Evolutionary conservation across 495 filamentous ascomycete species (phyloP).

Genomic region (Emericellopsis terricola): DNA sequence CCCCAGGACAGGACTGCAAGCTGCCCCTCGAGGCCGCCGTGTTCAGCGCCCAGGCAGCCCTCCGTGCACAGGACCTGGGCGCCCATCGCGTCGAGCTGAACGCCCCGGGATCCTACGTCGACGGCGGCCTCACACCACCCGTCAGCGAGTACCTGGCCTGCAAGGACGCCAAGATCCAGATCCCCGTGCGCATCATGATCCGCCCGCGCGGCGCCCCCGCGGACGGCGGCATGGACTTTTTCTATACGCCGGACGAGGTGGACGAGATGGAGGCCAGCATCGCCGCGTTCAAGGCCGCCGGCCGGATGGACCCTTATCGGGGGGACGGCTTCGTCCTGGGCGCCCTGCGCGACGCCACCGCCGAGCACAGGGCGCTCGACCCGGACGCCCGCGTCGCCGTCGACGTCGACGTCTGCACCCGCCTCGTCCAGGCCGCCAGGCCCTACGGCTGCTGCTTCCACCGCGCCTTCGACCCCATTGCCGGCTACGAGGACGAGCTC

Average conservation of each 20-base stretch:
- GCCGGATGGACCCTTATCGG: slow-evolving; percentile 7
- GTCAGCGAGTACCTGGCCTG: slow-evolving; percentile 6
- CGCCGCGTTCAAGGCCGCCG: slow-evolving; percentile 8
- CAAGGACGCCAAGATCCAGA: slow-evolving; percentile 4
- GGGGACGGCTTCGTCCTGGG: slow-evolving; percentile 31
- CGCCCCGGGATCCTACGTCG: slow-evolving; percentile 17
- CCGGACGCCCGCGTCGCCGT: slow-evolving; percentile 9
- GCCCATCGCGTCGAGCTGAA: slow-evolving; percentile 23
- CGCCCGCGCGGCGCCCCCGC: slow-evolving; percentile 17
- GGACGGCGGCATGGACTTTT: slow-evolving; percentile 12
- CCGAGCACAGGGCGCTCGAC: not conserved
- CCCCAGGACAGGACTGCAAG: not conserved
- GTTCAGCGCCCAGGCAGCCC: slow-evolving; percentile 14
- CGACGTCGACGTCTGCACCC: slow-evolving; percentile 7
- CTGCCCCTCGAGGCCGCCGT: slow-evolving; percentile 22
- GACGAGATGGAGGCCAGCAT: slow-evolving; percentile 12
- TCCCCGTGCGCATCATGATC: slow-evolving; percentile 25
- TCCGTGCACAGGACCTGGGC: slow-evolving; percentile 9
- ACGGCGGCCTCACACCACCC: slow-evolving; percentile 21
- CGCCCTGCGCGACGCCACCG: slow-evolving; percentile 6
- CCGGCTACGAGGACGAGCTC: slow-evolving; percentile 1
- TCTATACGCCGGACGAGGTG: slow-evolving; percentile 18
- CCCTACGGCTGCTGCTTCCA: slow-evolving; percentile 18
- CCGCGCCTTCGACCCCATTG: slow-evolving; percentile 21
- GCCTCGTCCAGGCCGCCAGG: slow-evolving; percentile 10